These are phyloP conservation scores for Podila verticillata DNA, from an alignment of 192 early-diverging fungal genomes.

Conservation along the genomic window DNA sequence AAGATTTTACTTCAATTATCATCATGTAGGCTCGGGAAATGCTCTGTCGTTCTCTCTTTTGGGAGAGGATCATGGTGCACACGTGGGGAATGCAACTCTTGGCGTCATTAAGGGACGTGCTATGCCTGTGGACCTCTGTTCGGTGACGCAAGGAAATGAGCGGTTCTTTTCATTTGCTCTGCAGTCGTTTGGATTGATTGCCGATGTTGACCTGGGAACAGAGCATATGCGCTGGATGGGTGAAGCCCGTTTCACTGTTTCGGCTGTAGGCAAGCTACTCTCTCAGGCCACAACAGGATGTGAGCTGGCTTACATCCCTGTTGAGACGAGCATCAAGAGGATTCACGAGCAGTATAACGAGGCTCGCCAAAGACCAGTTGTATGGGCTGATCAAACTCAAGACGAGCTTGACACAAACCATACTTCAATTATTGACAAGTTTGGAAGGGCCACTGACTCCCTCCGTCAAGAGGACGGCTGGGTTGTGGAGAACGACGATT, in stretches of 20 bases:
- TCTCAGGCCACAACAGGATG: slow-evolving; percentile 48
- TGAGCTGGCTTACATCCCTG: slow-evolving; percentile 55
- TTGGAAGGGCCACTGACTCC: slow-evolving; percentile 35
- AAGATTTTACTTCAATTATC: background rate
- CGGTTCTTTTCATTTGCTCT: slow-evolving; percentile 64
- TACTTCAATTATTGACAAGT: slow-evolving; percentile 33
- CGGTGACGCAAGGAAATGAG: slow-evolving; percentile 56
- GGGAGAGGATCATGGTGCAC: slow-evolving; percentile 56
- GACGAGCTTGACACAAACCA: slow-evolving; percentile 32
- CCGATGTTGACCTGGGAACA: slow-evolving; percentile 65
- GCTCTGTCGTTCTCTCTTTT: slow-evolving; percentile 58
- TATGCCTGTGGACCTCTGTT: slow-evolving; percentile 67
- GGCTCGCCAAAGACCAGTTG: slow-evolving; percentile 14
- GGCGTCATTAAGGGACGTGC: slow-evolving; percentile 51
- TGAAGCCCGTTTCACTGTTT: slow-evolving; percentile 54
- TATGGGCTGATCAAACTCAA: slow-evolving; percentile 34
- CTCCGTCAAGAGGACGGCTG: slow-evolving; percentile 53
- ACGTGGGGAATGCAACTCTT: slow-evolving; percentile 22
- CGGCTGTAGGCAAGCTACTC: slow-evolving; percentile 56
- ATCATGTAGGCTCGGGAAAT: slow-evolving; percentile 56
- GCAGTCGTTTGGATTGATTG: slow-evolving; percentile 65
- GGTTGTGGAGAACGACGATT: slow-evolving; percentile 54
- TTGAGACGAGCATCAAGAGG: slow-evolving; percentile 49
- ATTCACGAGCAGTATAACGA: slow-evolving; percentile 51
- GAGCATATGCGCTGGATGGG: slow-evolving; percentile 70